A percentile compares a stretch with the other conserved stretches of the same genome.
phyloP scores from a whole-genome alignment of 73 alveolate species.

The Paramecium biaurelia region DNA sequence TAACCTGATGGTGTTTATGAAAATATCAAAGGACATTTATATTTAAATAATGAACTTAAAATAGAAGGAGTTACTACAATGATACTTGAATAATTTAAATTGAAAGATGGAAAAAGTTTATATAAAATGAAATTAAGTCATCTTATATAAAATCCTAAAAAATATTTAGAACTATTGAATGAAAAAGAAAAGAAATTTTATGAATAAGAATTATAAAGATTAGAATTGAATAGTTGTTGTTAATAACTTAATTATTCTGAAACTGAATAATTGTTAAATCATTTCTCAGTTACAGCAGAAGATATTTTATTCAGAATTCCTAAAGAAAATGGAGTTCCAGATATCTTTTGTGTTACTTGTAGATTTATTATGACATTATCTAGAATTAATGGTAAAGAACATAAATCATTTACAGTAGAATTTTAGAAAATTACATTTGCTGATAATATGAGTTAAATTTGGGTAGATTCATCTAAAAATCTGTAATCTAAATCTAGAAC shows the following conservation, averaged over 20 bases:
- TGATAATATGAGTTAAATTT: conserved; percentile 11
- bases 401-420: neutral
- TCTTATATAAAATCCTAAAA: neutral
- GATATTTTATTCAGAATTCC: conserved; percentile 23
- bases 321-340: neutral
- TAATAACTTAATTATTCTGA: neutral
- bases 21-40: neutral
- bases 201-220: neutral
- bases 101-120: neutral
- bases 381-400: neutral
- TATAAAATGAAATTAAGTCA: neutral
- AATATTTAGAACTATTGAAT: neutral
- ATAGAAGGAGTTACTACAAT: conserved; percentile 16
- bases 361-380: neutral
- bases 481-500: neutral
- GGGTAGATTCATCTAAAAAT: neutral
- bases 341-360: neutral
- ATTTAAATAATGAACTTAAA: neutral
- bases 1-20: neutral
- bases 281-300: conserved; percentile 15
- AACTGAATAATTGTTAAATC: neutral
- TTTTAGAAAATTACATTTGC: neutral
- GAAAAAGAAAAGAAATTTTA: neutral
- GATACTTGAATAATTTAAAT: neutral
- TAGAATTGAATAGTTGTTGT: neutral